These are phyloP conservation scores for Candida nonsorbophila DNA, from an alignment of 805 yeast genomes.

Conservation along the genomic window DNA sequence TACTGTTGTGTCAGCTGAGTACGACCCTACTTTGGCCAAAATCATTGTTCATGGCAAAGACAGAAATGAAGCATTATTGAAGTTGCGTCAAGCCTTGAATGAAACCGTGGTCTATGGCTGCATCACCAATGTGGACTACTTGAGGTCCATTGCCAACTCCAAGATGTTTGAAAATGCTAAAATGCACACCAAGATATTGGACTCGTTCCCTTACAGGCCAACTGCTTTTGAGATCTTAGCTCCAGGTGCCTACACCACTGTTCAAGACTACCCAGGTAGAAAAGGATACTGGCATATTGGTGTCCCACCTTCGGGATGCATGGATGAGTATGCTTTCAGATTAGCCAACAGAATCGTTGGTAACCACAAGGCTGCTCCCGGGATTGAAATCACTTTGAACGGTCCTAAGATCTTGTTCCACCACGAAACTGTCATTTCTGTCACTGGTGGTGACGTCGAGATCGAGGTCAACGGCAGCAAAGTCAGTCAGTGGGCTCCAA, in stretches of 20 bases:
- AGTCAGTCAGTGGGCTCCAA: constrained; percentile 67
- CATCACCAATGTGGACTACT: constrained; percentile 83
- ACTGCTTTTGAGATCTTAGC: constrained; percentile 76
- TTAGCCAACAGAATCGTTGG: constrained; percentile 90
- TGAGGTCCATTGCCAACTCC: constrained; percentile 80
- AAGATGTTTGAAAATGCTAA: constrained; percentile 77
- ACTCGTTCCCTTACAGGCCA: constrained; percentile 72
- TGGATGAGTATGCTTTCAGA: constrained; percentile 90
- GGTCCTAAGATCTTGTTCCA: constrained; percentile 90
- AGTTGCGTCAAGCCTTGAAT: constrained; percentile 73
- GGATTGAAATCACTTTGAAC: constrained; percentile 78
- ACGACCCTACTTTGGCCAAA: constrained; percentile 94
- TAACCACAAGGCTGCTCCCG: constrained; percentile 76
- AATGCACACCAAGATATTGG: constrained; percentile 85
- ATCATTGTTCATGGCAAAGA: constrained; percentile 92
- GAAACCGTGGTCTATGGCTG: constrained; percentile 89
- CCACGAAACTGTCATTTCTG: constrained; percentile 66
- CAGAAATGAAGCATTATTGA: constrained; percentile 75
- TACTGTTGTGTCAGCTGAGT: constrained; percentile 82
- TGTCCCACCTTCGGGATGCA: constrained; percentile 98
- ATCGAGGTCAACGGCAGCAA: constrained; percentile 59
- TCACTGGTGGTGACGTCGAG: constrained; percentile 80
- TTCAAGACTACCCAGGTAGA: constrained; percentile 97
- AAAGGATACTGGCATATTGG: constrained; percentile 84
- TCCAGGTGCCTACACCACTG: constrained; percentile 80